Base-by-base conservation (phyloP, 1,284 basidiomycete species). In the Pholiota adiposa region DNA sequence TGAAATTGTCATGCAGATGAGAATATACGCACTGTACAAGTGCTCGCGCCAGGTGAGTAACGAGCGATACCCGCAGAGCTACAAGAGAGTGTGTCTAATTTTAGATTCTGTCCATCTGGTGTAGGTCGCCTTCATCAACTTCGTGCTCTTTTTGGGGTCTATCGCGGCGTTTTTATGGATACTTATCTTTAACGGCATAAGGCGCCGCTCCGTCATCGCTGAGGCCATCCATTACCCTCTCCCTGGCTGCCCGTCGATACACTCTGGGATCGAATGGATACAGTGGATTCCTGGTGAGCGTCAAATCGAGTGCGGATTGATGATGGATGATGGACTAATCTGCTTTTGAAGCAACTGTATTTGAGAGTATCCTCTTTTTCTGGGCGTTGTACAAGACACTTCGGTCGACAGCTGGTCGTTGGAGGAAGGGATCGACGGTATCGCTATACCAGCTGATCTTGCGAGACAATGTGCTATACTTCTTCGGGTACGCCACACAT, bases 381-480 rank as follows among this genome's bases (percentile, higher is more conserved):
- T 79, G 74, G 61, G 77, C 73, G 4, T 59, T 79, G 1, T 75
- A 69, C 63, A 77, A 76, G 59, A 72, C 75, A 0, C 23, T 70
- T 11, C 62, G 68, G 27, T 67, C 71, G 6, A 55, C 68, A 65
- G 9, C 62, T 69, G n/a, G 18, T 48, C 3, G 65, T 67, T 41
- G 57, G 68, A 16, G 60, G 64, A 33, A 56, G 59, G 23, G 63
- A 67, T 23, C 50, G 60, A 29, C 60, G 21, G 27, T 73, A 2
- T 71, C 72, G 1, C 61, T 77, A 40, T 72, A 71, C 51, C 60
- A 66, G 4, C 23, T 79, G 7, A 58, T 79, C 6, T 53, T 79
- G 11, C 65, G 73, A 0, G 77, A 80, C 59, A 79, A 79, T 56
- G 60, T 78, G 9, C 52, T 77, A 2, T 80, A 79, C 63, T 79